Evolutionary conservation across 2,329 filamentous ascomycete species (phyloP), one percentile per base, ranked within the genome.

Genomic region (Paradendryphiella salina): DNA sequence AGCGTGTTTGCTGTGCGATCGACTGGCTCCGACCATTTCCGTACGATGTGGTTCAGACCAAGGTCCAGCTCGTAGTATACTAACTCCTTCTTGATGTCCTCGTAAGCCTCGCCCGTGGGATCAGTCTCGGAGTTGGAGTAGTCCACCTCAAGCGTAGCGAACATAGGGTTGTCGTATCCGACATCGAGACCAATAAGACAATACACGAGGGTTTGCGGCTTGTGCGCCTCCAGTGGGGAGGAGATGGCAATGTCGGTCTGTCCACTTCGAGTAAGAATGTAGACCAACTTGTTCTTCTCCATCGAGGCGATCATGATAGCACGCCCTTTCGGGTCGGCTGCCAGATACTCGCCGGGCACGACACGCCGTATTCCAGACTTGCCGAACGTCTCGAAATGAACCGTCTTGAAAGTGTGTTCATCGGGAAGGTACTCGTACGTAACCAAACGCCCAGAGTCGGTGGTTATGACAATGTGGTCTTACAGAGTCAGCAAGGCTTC

Each of bases 211-310:
- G 93, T 93, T 54, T 93, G 90, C 10, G 90, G 85, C 73, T 94
- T 96, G 75, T 99, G 93, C 1, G 94, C 95, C 75, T 99, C 95
- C 14, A 99, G 82, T 0, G 94, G 94, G 11, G 94, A 99, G 4
- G 94, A 99, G 42, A 99, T 99, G 33, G 92, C 95, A 65, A 99
- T 84, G 73, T 96, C 90, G 14, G 92, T 92, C 75, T 97, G 90
- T 3, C 91, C 84, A 76, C 96, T 96, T 60, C 95, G 87, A 75
- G 97, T 97, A 62, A 99, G 81, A 66, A 99, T 93, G 76, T 99
- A 99, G 62, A 99, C 94, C 49, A 99, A 87, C 79, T 99, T 99
- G 79, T 97, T 99, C 82, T 99, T 99, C 77, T 99, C 95, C 47
- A 93, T 82, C 4, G 92, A 93, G 8, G 94, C 91, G 55, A 97